Conservation (phyloP, 2,329 filamentous ascomycete species). For the Intubia oerlemansii region DNA sequence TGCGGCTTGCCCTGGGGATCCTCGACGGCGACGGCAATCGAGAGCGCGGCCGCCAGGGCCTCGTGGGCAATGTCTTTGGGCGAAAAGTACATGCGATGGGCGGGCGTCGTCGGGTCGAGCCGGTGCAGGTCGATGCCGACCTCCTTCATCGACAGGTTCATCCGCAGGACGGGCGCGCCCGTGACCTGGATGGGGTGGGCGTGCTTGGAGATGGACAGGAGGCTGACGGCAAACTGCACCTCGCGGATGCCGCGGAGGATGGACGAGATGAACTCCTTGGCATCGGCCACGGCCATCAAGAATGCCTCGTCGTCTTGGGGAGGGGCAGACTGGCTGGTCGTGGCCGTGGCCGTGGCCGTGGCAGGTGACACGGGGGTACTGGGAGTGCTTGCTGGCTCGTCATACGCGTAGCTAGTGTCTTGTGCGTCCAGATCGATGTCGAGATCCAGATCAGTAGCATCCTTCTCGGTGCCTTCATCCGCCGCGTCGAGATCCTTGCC, state of each 20-base stretch:
- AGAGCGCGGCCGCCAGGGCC: conserved; percentile 76
- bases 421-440: too few relatives aligned
- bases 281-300: conserved; percentile 71
- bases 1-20: conserved; percentile 75
- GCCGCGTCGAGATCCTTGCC: conserved; percentile 11
- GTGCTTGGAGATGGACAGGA: conserved; percentile 67
- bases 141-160: conserved; percentile 84
- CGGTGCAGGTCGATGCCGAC: conserved; percentile 83
- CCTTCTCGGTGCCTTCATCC: conserved; percentile 8
- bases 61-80: conserved; percentile 86
- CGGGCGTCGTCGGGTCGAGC: conserved; percentile 77
- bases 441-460: too few relatives aligned
- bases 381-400: conserved; percentile 1
- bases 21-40: conserved; percentile 77
- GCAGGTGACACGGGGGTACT: background rate
- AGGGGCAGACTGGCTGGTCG: background rate
- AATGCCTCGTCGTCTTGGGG: conserved; percentile 23
- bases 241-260: conserved; percentile 86
- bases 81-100: conserved; percentile 96
- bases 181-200: conserved; percentile 45
- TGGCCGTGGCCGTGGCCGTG: background rate
- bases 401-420: too few relatives aligned
- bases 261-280: conserved; percentile 78
- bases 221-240: conserved; percentile 85
- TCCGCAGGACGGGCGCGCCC: conserved; percentile 49